phyloP scores from a whole-genome alignment of 2,329 filamentous ascomycete species.

The Aschersonia sp. region DNA sequence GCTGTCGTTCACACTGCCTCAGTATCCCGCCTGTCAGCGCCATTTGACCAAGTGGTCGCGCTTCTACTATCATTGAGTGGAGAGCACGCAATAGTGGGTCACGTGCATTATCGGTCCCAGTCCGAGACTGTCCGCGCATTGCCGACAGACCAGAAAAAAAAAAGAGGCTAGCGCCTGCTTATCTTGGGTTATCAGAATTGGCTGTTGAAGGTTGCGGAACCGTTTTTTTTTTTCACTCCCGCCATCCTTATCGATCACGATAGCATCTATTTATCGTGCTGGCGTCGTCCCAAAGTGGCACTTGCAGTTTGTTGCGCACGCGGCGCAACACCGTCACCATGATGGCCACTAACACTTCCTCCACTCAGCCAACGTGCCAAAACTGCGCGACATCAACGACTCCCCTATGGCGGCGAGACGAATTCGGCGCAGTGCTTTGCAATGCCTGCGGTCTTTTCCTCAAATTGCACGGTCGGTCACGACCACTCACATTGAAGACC shows the following conservation, averaged over 20 bases:
- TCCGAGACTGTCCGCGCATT: not conserved
- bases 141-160: constrained; percentile 1
- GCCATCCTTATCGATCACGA: constrained; percentile 23
- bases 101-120: constrained; percentile 14
- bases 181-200: constrained; percentile 21
- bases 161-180: constrained; percentile 8
- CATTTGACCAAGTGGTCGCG: too few species aligned
- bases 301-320: constrained; percentile 5
- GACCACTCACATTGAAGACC: constrained; percentile 93
- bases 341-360: constrained; percentile 42
- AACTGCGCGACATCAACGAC: constrained; percentile 95
- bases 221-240: constrained; percentile 17
- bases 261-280: constrained; percentile 17
- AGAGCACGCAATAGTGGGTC: constrained; percentile 9
- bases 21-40: too few species aligned
- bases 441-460: constrained; percentile 97
- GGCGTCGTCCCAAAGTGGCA: constrained; percentile 11
- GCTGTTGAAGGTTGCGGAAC: constrained; percentile 13
- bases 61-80: not conserved
- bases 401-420: constrained; percentile 93
- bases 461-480: constrained; percentile 85
- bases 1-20: too few species aligned
- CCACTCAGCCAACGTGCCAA: constrained; percentile 84
- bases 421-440: constrained; percentile 88
- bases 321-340: constrained; percentile 23